Percentiles rank a stretch among this genome's conserved stretches.
phyloP scores from a whole-genome alignment of 2,329 filamentous ascomycete genomes.

The Sclerotinia sclerotiorum region DNA sequence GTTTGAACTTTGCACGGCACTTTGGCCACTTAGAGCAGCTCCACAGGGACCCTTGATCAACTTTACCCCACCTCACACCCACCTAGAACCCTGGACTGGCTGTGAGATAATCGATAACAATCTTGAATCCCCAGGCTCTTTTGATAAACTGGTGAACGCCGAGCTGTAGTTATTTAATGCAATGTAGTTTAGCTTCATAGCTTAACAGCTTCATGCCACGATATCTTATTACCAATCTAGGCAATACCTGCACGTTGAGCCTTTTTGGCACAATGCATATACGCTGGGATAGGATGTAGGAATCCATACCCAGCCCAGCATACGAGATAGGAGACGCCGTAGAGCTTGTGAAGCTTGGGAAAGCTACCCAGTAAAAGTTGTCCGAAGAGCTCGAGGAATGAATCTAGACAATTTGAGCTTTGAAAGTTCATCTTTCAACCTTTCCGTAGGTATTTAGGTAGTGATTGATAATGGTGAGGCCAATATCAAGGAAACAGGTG shows the following conservation, averaged over 20 bases:
- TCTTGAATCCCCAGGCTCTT: background rate
- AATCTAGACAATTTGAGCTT: background rate
- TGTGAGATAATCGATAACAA: background rate
- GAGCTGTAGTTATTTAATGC: background rate
- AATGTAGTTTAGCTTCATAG: background rate
- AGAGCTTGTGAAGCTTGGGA: background rate
- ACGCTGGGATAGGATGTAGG: background rate
- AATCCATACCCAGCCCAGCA: background rate
- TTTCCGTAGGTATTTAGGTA: background rate
- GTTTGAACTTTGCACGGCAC: background rate
- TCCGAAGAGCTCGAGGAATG: background rate
- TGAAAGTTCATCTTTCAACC: background rate
- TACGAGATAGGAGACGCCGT: background rate
- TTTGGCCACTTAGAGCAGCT: background rate
- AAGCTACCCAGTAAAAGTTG: background rate
- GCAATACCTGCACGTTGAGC: background rate
- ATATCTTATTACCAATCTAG: background rate
- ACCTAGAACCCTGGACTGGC: background rate
- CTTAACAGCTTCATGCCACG: background rate
- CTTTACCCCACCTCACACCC: background rate
- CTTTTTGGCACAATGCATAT: background rate
- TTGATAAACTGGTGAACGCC: background rate
- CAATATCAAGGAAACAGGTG: too few species aligned
- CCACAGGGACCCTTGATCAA: slow-evolving; percentile 5
- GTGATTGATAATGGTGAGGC: too few species aligned